Base-by-base conservation (phyloP, 305 asterid genomes). In the Ruellia speciosa region DNA sequence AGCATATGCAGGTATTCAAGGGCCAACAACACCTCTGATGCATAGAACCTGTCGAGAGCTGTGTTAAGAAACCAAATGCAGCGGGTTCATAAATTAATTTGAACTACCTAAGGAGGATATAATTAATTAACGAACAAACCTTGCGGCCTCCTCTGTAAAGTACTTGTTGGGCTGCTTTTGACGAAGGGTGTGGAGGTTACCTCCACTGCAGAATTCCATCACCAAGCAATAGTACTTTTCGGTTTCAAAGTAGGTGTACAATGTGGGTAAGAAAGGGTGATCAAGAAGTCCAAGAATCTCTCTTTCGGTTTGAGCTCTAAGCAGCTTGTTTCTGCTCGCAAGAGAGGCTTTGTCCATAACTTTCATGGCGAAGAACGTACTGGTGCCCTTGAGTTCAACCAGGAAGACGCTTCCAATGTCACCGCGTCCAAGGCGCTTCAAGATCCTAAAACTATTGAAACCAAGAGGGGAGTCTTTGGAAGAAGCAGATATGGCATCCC, bases 191-290 rank as follows among this genome's bases (percentile, higher is more conserved):
- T 90, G 96, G 54, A 90, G 97, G 76, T 90, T 90, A 17, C 96
- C 97, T 31, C 97, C 97, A 59, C 96, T 87, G 64, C 97, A 90
- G 60, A 84, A 90, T 76, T 90, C 97, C 90, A 90, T 90, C 4
- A 90, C 90, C 80, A 90, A 69, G 86, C 97, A 90, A 67, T 82
- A 81, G 40, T 81, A 81, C 63, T 90, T 90, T 0, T 90, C 97
- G 3, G 95, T 90, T 70, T 90, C 97, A 49, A 90, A 87, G 55
- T 90, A 81, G 24, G 96, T 79, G 58, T 90, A 90, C 11, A 90
- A 56, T 0, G 96, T 90, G 2, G 97, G 97, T 63, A 90, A 75
- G 71, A 90, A 87, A 7, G 97, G 97, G 65, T 87, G 97, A 47
- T 90, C 97, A 33, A 90, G 94, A 35, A 90, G 83, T 10, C 95